Evolutionary conservation across 331 rosid genomes (phyloP).

Genomic region (Saraca asoca): DNA sequence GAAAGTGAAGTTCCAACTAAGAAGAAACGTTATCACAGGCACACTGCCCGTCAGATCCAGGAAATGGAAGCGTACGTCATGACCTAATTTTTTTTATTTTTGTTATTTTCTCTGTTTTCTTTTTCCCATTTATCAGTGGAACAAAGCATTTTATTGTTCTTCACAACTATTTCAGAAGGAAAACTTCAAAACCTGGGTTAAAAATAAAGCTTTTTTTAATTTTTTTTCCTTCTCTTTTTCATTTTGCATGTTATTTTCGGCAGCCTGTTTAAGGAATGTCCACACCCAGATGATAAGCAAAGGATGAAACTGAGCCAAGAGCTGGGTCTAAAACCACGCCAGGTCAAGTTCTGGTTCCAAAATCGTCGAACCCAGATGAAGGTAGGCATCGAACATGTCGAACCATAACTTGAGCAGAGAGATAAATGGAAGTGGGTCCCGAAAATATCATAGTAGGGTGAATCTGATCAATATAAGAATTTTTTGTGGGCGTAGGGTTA

Average conservation of each 20-base stretch:
- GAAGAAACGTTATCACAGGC: constrained; percentile 93
- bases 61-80: constrained; percentile 79
- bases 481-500: too few relatives aligned
- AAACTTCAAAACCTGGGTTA: background rate
- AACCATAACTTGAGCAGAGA: too few relatives aligned
- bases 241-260: constrained; percentile 1
- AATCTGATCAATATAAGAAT: too few relatives aligned
- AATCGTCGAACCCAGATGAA: constrained; percentile 96
- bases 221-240: too few relatives aligned
- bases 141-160: background rate
- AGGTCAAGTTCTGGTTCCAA: constrained; percentile 96
- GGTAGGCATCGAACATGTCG: constrained; percentile 38
- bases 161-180: background rate
- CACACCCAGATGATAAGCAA: constrained; percentile 95
- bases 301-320: constrained; percentile 80
- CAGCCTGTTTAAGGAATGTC: constrained; percentile 88
- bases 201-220: too few relatives aligned
- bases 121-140: too few relatives aligned
- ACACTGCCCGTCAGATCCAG: constrained; percentile 98
- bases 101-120: background rate
- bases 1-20: constrained; percentile 60
- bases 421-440: too few relatives aligned
- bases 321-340: constrained; percentile 79
- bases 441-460: too few relatives aligned
- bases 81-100: too few relatives aligned